A percentile compares a stretch with the other conserved stretches of the same genome.
Evolutionary conservation across 2,329 filamentous ascomycete genomes (phyloP).

Genomic region (Phyllosticta ampelicida): DNA sequence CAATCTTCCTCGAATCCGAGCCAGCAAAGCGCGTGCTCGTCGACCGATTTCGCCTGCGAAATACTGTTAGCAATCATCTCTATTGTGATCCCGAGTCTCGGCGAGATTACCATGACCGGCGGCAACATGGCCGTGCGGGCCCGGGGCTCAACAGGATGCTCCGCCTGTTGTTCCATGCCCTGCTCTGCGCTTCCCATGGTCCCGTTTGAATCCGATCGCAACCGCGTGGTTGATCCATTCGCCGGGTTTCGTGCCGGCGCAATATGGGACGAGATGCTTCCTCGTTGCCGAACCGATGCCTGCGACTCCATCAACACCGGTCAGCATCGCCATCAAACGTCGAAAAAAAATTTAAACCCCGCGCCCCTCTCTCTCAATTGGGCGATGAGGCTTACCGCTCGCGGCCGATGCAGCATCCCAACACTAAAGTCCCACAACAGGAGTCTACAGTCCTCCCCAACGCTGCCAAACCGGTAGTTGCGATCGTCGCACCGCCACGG

Average conservation of each 20-base stretch:
- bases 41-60: constrained; percentile 64
- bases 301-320: constrained; percentile 16
- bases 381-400: constrained; percentile 49
- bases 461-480: constrained; percentile 91
- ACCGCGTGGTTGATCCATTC: constrained; percentile 47
- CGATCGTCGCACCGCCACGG: constrained; percentile 93
- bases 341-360: background rate
- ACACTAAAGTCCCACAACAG: constrained; percentile 97
- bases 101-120: constrained; percentile 62
- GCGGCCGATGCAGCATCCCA: constrained; percentile 87
- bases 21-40: constrained; percentile 80
- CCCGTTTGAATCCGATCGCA: constrained; percentile 61
- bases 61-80: constrained; percentile 13
- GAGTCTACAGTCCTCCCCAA: constrained; percentile 84
- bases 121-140: constrained; percentile 75
- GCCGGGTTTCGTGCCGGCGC: constrained; percentile 45
- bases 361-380: background rate
- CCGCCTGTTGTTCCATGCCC: constrained; percentile 44
- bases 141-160: constrained; percentile 76
- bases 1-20: constrained; percentile 87
- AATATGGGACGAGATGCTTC: constrained; percentile 43
- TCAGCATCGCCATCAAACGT: background rate
- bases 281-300: constrained; percentile 47
- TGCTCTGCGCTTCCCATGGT: constrained; percentile 42
- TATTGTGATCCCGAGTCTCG: constrained; percentile 3